Conservation (phyloP, 331 rosid genomes). For the Acacia concinna region DNA sequence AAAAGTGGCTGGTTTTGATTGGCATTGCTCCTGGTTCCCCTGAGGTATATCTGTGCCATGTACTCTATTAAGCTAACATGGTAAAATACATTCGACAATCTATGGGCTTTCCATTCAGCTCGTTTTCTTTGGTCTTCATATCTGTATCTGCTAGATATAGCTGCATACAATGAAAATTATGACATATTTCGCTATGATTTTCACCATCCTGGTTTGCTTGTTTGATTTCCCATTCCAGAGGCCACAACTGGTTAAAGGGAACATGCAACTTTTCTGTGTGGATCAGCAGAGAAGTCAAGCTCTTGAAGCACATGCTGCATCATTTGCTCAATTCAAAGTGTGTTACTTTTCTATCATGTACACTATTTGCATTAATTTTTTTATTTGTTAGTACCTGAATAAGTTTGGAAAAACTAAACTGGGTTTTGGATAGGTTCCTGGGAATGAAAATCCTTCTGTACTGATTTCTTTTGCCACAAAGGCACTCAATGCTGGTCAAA, state of each 20-base stretch:
- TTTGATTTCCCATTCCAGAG: conserved; percentile 51
- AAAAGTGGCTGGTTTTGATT: conserved; percentile 98
- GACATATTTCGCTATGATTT: conserved; percentile 22
- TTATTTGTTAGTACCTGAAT: conserved; percentile 17
- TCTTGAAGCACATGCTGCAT: conserved; percentile 97
- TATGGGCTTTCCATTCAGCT: not conserved
- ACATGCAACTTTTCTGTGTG: conserved; percentile 93
- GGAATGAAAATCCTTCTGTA: conserved; percentile 86
- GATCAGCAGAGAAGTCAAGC: conserved; percentile 99
- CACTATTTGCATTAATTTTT: not conserved
- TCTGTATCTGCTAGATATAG: conserved; percentile 7
- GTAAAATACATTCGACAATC: conserved; percentile 19
- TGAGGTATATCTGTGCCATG: conserved; percentile 57
- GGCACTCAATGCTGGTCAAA: conserved; percentile 92
- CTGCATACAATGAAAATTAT: conserved; percentile 6
- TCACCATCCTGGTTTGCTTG: conserved; percentile 14
- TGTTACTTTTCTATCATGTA: conserved; percentile 16
- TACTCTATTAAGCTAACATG: conserved; percentile 18
- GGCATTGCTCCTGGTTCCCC: conserved; percentile 99
- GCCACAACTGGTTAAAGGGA: conserved; percentile 97
- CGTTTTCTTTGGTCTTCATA: conserved; percentile 3
- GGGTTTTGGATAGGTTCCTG: conserved; percentile 60
- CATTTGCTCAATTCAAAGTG: conserved; percentile 95
- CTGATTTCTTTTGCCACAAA: conserved; percentile 93
- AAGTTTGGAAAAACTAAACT: conserved; percentile 21